Evolutionary conservation across 257 asterid genomes (phyloP).

Genomic region (Prunella vulgaris): DNA sequence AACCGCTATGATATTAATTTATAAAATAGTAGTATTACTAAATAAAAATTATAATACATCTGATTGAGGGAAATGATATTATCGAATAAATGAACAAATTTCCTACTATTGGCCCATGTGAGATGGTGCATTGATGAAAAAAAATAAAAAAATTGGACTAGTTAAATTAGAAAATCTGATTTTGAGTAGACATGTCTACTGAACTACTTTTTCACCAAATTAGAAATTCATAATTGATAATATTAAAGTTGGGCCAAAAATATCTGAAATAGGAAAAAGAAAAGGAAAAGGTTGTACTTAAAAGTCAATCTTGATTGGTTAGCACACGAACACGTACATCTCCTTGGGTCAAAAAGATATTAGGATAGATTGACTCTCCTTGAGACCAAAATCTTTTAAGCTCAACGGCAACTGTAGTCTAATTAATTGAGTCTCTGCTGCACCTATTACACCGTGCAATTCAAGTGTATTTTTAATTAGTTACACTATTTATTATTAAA

Average conservation of each 20-base stretch:
- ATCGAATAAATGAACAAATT: no score
- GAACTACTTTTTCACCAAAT: background rate
- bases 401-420: no score
- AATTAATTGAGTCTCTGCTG: no score
- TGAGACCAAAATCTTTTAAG: background rate
- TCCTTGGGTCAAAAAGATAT: background rate
- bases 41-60: no score
- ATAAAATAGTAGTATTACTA: no score
- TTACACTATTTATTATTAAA: no score
- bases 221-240: background rate
- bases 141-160: background rate
- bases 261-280: background rate
- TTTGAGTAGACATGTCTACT: background rate
- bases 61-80: no score
- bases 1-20: no score
- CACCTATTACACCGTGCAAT: no score
- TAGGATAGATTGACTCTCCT: background rate
- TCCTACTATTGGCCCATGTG: no score
- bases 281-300: background rate
- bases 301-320: slow-evolving; percentile 8
- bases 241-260: background rate
- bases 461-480: no score
- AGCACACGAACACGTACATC: background rate
- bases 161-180: background rate
- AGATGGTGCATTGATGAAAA: background rate